These are phyloP conservation scores for Eucalyptus regnans DNA, from an alignment of 345 rosid species.

Conservation along the genomic window DNA sequence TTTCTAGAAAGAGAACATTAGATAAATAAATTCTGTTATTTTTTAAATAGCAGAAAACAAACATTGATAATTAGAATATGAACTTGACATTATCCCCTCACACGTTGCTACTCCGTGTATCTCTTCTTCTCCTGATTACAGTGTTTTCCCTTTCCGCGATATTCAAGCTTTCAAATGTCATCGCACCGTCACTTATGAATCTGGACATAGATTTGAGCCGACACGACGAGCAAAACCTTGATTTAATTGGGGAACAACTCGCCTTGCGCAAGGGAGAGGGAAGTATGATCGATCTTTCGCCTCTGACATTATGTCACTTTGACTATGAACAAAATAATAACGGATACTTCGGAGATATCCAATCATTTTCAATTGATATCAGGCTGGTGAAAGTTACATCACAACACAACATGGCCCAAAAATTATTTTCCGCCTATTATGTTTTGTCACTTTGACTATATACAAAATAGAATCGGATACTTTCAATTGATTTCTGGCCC, in stretches of 20 bases:
- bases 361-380: neutral
- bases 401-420: neutral
- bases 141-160: neutral
- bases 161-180: neutral
- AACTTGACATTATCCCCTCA: neutral
- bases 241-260: neutral
- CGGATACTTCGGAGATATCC: neutral
- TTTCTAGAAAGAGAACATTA: neutral
- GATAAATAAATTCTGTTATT: neutral
- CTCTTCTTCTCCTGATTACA: neutral
- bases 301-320: neutral
- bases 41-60: no score
- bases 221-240: neutral
- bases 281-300: neutral
- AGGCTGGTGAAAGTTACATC: accelerated
- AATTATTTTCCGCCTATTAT: neutral
- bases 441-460: neutral
- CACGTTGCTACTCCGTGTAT: neutral
- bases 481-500: neutral
- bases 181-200: neutral
- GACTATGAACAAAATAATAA: neutral
- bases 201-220: neutral
- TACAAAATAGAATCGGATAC: neutral
- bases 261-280: neutral
- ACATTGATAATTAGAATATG: no score